Conservation (phyloP, 768 basidiomycete genomes). For the Neoboletus subvelutipes region DNA sequence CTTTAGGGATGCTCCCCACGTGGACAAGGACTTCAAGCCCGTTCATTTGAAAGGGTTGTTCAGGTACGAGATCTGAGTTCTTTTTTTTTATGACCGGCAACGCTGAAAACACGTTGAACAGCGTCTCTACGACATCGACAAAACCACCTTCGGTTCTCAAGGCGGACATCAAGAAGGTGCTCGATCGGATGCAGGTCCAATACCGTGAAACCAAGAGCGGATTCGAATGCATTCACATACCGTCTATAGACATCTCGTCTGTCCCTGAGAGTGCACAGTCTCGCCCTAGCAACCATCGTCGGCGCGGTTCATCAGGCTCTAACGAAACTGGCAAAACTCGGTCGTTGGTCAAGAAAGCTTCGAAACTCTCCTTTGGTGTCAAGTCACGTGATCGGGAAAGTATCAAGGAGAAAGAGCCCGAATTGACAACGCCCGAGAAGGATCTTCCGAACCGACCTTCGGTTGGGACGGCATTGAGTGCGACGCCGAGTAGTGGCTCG, state of each 20-base stretch:
- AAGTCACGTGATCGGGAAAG: constrained; percentile 50
- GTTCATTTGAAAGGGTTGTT: constrained; percentile 96
- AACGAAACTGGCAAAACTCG: constrained; percentile 50
- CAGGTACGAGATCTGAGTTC: constrained; percentile 49
- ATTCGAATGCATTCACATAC: constrained; percentile 94
- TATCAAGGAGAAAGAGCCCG: constrained; percentile 44
- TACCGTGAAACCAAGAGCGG: constrained; percentile 88
- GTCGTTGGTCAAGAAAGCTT: constrained; percentile 69
- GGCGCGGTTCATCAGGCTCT: constrained; percentile 49
- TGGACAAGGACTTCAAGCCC: constrained; percentile 84
- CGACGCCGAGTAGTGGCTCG: constrained; percentile 73
- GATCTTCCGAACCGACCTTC: constrained; percentile 46
- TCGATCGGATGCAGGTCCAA: constrained; percentile 94
- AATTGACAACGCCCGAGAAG: constrained; percentile 41
- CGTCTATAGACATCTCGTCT: constrained; percentile 88
- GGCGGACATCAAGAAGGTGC: constrained; percentile 78
- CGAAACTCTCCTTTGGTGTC: constrained; percentile 75
- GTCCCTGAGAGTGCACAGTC: constrained; percentile 46
- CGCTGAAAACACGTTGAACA: constrained; percentile 28
- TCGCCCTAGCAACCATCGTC: constrained; percentile 37
- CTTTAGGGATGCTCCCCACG: constrained; percentile 47
- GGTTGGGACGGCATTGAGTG: constrained; percentile 49
- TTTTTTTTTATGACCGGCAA: background rate
- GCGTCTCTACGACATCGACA: constrained; percentile 94
- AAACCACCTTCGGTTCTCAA: constrained; percentile 81